A percentile compares a stretch with the other conserved stretches of the same genome.
phyloP scores from a whole-genome alignment of 176 grass and related monocot species.

The Zea luxurians region DNA sequence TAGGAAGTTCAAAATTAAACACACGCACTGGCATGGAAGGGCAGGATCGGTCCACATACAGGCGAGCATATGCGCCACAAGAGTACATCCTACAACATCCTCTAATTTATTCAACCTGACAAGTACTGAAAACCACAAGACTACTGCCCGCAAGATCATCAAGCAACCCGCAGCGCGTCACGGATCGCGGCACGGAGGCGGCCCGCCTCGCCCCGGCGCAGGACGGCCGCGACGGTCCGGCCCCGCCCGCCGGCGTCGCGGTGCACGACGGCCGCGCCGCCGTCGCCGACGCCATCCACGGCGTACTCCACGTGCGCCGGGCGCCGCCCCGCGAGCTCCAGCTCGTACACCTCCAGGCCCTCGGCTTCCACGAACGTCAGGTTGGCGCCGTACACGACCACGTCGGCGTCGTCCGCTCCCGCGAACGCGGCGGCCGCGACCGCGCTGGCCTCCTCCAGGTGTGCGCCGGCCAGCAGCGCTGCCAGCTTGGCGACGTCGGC shows the following conservation, averaged over 20 bases:
- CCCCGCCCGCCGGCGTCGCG: slow-evolving; percentile 14
- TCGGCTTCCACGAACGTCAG: slow-evolving; percentile 63
- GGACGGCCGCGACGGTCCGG: neutral
- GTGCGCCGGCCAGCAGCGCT: slow-evolving; percentile 34
- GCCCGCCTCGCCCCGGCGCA: neutral
- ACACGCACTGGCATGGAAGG: neutral
- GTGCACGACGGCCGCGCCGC: slow-evolving; percentile 49
- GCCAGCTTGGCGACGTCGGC: slow-evolving; percentile 40
- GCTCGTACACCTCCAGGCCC: slow-evolving; percentile 40
- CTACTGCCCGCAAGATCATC: neutral
- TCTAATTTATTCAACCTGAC: neutral
- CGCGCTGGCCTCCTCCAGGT: slow-evolving; percentile 25
- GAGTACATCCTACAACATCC: neutral
- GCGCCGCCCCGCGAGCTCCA: slow-evolving; percentile 44
- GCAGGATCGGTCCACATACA: neutral
- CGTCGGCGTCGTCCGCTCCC: slow-evolving; percentile 25
- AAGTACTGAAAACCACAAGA: neutral
- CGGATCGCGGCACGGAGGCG: neutral
- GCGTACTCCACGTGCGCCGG: slow-evolving; percentile 49
- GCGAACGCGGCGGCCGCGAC: slow-evolving; percentile 27
- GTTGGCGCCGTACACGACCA: slow-evolving; percentile 55
- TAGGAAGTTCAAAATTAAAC: neutral
- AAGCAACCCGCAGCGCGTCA: neutral
- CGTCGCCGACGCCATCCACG: slow-evolving; percentile 47
- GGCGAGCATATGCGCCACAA: neutral